Evolutionary conservation across 2,329 filamentous ascomycete genomes (phyloP).

Genomic region (Dendrostoma leiphaemia): DNA sequence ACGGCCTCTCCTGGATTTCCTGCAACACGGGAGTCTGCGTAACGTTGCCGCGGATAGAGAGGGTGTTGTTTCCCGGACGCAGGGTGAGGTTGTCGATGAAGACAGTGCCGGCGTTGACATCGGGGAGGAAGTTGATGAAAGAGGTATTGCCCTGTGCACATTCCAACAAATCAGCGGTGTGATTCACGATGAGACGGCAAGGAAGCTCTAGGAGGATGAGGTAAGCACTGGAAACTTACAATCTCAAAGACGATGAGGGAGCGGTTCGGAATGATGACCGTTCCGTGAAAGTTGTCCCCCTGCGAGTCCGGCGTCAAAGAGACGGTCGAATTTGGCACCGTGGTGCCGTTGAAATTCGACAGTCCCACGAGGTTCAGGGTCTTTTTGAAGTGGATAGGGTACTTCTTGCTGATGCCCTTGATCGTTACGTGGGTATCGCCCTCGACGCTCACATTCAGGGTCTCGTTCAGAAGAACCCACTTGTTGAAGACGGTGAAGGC

Average conservation of each 20-base stretch:
- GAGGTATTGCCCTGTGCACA: slow-evolving; percentile 57
- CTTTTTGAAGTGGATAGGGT: slow-evolving; percentile 55
- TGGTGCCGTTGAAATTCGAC: slow-evolving; percentile 55
- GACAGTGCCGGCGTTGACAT: slow-evolving; percentile 50
- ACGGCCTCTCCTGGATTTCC: slow-evolving; percentile 38
- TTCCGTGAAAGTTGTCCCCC: slow-evolving; percentile 61
- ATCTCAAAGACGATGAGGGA: slow-evolving; percentile 64
- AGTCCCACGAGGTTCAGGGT: slow-evolving; percentile 48
- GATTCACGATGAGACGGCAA: neutral
- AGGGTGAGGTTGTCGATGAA: slow-evolving; percentile 59
- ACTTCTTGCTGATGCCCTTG: slow-evolving; percentile 46
- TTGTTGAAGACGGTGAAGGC: slow-evolving; percentile 56
- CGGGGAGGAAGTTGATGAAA: slow-evolving; percentile 57
- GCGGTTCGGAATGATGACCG: slow-evolving; percentile 60
- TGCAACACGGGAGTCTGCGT: slow-evolving; percentile 47
- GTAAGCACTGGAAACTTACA: slow-evolving; percentile 37
- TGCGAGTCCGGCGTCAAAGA: slow-evolving; percentile 35
- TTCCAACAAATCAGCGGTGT: neutral
- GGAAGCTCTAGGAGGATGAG: neutral
- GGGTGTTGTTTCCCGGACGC: slow-evolving; percentile 56
- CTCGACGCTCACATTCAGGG: slow-evolving; percentile 47
- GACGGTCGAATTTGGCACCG: slow-evolving; percentile 50
- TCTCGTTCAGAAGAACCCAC: slow-evolving; percentile 50
- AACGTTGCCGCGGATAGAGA: slow-evolving; percentile 53
- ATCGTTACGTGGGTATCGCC: slow-evolving; percentile 53